Conservation (phyloP, 768 basidiomycete species). For the Lyophyllum atratum region DNA sequence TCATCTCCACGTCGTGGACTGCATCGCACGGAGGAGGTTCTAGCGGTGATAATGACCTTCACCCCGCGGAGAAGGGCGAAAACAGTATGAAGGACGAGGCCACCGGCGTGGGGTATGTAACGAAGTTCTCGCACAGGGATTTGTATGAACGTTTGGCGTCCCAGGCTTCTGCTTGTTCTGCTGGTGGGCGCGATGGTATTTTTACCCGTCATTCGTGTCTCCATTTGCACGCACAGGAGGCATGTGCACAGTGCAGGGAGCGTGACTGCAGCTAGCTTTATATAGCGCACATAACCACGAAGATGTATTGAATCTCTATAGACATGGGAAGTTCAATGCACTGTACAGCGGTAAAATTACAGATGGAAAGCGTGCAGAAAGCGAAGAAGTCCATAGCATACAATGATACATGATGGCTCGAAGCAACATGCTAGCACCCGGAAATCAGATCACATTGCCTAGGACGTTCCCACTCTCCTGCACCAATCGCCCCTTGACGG, state of each 20-base stretch:
- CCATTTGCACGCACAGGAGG: background rate
- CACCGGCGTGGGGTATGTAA: too few species aligned
- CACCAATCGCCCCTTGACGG: conserved; percentile 38
- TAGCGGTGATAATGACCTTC: too few species aligned
- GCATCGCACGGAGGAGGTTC: background rate
- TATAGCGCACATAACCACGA: too few species aligned
- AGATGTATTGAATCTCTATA: too few species aligned
- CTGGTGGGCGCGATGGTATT: background rate
- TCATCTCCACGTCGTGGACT: conserved; percentile 6
- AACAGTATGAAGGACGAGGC: too few species aligned
- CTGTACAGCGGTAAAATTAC: background rate
- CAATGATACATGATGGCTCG: background rate
- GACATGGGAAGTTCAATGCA: too few species aligned
- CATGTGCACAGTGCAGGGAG: background rate
- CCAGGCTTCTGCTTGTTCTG: background rate
- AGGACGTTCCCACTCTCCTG: conserved; percentile 41
- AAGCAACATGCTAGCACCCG: background rate
- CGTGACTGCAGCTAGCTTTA: too few species aligned
- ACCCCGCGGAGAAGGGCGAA: too few species aligned
- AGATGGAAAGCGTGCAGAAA: background rate
- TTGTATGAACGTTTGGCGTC: too few species aligned
- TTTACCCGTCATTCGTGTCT: background rate
- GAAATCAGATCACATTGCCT: background rate
- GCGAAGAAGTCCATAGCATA: background rate
- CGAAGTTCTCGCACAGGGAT: too few species aligned